phyloP scores from a whole-genome alignment of 2,329 filamentous ascomycete species.

The Corinectria fuckeliana region DNA sequence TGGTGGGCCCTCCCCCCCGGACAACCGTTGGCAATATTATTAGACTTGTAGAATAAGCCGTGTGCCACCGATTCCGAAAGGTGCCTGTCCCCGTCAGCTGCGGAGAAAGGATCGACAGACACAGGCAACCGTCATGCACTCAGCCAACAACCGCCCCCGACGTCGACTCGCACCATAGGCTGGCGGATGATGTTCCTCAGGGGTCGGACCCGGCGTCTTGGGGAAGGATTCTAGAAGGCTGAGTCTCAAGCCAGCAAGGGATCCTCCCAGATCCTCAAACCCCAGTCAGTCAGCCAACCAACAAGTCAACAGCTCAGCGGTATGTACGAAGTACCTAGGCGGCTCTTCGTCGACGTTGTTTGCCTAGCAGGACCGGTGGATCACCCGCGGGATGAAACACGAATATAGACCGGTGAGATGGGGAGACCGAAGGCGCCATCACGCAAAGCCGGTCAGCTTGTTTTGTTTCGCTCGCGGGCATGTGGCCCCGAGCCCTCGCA shows the following conservation, averaged over 20 bases:
- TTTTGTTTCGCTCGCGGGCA: not conserved
- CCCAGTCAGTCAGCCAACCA: not conserved
- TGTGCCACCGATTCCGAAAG: not conserved
- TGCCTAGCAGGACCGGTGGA: not conserved
- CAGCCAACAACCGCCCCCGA: constrained; percentile 12
- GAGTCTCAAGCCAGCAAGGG: constrained; percentile 22
- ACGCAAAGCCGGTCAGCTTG: not conserved
- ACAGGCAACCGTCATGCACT: constrained; percentile 17
- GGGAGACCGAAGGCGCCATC: not conserved
- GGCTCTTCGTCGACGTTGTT: not conserved
- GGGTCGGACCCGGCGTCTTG: constrained; percentile 22
- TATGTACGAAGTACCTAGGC: not conserved
- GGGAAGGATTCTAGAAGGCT: constrained; percentile 40
- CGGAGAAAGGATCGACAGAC: constrained; percentile 26
- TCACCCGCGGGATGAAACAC: constrained; percentile 9
- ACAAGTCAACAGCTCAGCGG: not conserved
- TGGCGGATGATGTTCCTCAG: constrained; percentile 25
- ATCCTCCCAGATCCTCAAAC: not conserved
- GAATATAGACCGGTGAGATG: not conserved
- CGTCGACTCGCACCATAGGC: constrained; percentile 20
- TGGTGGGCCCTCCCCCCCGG: constrained; percentile 19
- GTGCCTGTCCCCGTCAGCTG: constrained; percentile 19
- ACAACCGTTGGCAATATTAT: not conserved
- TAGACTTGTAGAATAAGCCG: constrained; percentile 1
- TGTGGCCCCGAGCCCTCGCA: not conserved